These are phyloP conservation scores for Coemansia sp. DNA, from an alignment of 192 early-diverging fungal genomes.

Conservation along the genomic window DNA sequence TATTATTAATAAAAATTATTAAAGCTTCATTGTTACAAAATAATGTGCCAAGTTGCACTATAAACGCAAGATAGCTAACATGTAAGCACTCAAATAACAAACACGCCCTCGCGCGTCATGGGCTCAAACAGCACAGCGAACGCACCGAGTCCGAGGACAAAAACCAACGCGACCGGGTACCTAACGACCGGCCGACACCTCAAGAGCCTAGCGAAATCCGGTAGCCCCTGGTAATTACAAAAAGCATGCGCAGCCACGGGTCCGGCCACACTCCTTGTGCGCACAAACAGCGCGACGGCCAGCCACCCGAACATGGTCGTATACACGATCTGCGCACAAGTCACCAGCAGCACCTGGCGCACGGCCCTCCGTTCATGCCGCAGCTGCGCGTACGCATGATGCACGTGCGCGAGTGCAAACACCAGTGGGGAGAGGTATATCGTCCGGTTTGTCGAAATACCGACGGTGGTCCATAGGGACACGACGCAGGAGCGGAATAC, in stretches of 20 bases:
- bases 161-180: conserved; percentile 25
- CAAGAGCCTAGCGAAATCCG: conserved; percentile 3
- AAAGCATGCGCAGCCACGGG: conserved; percentile 28
- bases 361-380: no score
- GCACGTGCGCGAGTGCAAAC: conserved; percentile 41
- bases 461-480: conserved; percentile 23
- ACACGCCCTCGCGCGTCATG: conserved; percentile 30
- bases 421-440: conserved; percentile 34
- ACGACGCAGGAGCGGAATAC: conserved; percentile 32
- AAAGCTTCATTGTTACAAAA: not conserved
- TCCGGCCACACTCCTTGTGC: conserved; percentile 22
- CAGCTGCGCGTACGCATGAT: conserved; percentile 17
- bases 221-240: conserved; percentile 39
- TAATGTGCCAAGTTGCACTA: no score
- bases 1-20: no score
- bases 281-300: conserved; percentile 23
- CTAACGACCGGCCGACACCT: not conserved
- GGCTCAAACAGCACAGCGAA: conserved; percentile 39
- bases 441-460: not conserved
- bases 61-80: conserved; percentile 13
- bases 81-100: conserved; percentile 6
- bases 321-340: conserved; percentile 27
- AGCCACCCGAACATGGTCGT: conserved; percentile 46
- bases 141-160: conserved; percentile 19
- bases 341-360: not conserved